These are phyloP conservation scores for Sugiyamaella castrensis DNA, from an alignment of 1,139 yeast genomes.

Conservation along the genomic window DNA sequence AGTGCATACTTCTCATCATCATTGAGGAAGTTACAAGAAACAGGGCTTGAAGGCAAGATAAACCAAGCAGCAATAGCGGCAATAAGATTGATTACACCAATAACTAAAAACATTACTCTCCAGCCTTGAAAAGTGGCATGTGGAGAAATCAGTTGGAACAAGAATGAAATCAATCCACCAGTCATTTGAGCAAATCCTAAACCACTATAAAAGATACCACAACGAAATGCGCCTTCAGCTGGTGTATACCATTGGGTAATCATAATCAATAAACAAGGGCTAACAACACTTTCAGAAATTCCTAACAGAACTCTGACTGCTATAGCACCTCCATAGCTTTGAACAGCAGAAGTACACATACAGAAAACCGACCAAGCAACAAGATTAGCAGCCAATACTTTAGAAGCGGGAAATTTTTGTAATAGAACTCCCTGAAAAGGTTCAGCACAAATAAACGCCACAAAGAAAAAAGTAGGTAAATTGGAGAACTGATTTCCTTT, in stretches of 20 bases:
- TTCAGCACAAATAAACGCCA: slow-evolving; percentile 51
- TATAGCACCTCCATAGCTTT: slow-evolving; percentile 44
- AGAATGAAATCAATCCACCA: slow-evolving; percentile 30
- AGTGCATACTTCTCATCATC: slow-evolving; percentile 39
- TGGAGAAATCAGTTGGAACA: slow-evolving; percentile 33
- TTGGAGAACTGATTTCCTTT: slow-evolving; percentile 41
- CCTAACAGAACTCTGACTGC: slow-evolving; percentile 52
- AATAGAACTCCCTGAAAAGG: slow-evolving; percentile 54
- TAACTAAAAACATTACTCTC: slow-evolving; percentile 39
- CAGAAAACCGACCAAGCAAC: slow-evolving; percentile 52
- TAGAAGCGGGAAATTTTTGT: slow-evolving; percentile 49
- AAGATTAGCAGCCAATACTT: slow-evolving; percentile 40
- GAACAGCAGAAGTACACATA: slow-evolving; percentile 46
- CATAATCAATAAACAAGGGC: slow-evolving; percentile 45
- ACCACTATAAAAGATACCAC: slow-evolving; percentile 35
- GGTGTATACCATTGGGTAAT: slow-evolving; percentile 29
- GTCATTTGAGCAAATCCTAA: slow-evolving; percentile 38
- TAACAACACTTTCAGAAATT: slow-evolving; percentile 56
- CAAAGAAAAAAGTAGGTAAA: slow-evolving; percentile 59
- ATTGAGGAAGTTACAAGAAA: slow-evolving; percentile 18
- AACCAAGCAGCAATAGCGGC: slow-evolving; percentile 33
- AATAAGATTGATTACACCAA: slow-evolving; percentile 38
- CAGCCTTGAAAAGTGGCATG: slow-evolving; percentile 27
- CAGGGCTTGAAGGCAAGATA: slow-evolving; percentile 26
- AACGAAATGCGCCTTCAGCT: slow-evolving; percentile 28